Conservation (phyloP, 2,329 filamentous ascomycete genomes). For the Alternaria metachromatica region DNA sequence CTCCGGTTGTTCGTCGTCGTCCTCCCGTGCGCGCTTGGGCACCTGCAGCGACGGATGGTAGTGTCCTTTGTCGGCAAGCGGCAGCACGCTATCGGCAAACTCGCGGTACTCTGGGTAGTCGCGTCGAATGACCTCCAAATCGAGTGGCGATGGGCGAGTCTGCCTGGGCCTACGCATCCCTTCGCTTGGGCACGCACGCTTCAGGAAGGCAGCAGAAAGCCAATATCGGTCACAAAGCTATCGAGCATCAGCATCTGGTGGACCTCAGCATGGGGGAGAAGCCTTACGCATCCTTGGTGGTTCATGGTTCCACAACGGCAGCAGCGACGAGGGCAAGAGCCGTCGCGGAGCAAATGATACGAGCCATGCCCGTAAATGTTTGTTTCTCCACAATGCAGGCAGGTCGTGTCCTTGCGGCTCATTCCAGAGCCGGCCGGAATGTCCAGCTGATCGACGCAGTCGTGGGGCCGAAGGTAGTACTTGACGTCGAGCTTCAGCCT, state of each 20-base stretch:
- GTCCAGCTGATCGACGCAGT: background rate
- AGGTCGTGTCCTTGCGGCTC: background rate
- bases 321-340: background rate
- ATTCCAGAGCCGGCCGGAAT: background rate
- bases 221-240: background rate
- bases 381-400: background rate
- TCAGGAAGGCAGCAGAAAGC: background rate
- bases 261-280: accelerated
- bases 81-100: background rate
- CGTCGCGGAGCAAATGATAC: background rate
- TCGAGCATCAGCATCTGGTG: background rate
- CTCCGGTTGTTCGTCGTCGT: background rate
- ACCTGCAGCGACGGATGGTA: background rate
- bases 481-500: background rate
- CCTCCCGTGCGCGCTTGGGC: background rate
- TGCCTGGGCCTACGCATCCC: background rate
- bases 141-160: background rate
- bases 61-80: background rate
- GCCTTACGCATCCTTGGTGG: background rate
- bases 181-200: background rate
- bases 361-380: background rate
- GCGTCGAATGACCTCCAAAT: background rate
- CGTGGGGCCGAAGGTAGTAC: background rate
- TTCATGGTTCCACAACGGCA: background rate
- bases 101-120: background rate